A percentile compares a stretch with the other conserved stretches of the same genome.
These are phyloP conservation scores for Phyllosticta capitalensis DNA, from an alignment of 2,329 filamentous ascomycete genomes.

Conservation along the genomic window DNA sequence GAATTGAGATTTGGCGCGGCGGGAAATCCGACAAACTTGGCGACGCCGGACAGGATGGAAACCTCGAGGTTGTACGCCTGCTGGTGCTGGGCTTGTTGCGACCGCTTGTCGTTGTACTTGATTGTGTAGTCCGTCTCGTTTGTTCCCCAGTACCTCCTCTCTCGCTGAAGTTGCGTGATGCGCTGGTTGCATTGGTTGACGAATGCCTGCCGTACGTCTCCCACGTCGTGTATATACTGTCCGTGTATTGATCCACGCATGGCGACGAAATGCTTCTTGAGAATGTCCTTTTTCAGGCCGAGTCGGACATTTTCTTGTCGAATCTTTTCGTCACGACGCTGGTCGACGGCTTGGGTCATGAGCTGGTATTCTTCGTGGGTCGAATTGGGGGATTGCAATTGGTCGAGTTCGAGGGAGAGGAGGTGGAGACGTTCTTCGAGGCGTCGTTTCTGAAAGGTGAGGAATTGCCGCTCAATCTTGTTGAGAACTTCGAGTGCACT, in stretches of 20 bases:
- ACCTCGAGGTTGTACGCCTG: constrained; percentile 93
- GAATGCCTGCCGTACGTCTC: constrained; percentile 71
- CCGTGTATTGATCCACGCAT: constrained; percentile 7
- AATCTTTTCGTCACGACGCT: constrained; percentile 70
- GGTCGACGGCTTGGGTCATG: constrained; percentile 80
- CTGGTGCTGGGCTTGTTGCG: constrained; percentile 73
- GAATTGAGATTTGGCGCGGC: constrained; percentile 78
- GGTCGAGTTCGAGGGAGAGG: constrained; percentile 58
- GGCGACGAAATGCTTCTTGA: constrained; percentile 27
- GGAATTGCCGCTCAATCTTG: constrained; percentile 80
- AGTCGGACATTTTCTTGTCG: constrained; percentile 65
- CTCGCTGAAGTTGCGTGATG: constrained; percentile 87
- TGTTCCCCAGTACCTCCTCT: constrained; percentile 62
- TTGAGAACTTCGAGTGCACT: constrained; percentile 70
- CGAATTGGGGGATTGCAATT: constrained; percentile 48
- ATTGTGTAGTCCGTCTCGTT: constrained; percentile 74
- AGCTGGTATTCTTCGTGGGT: constrained; percentile 87
- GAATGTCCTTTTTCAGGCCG: constrained; percentile 61
- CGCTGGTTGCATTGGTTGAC: constrained; percentile 76
- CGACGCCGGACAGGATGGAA: constrained; percentile 78
- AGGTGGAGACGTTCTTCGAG: constrained; percentile 82
- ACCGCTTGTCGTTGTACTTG: constrained; percentile 65
- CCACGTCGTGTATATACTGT: constrained; percentile 36
- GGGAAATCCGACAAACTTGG: constrained; percentile 93
- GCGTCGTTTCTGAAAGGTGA: constrained; percentile 74